These are phyloP conservation scores for Actinidia arguta DNA, from an alignment of 179 eudicot species.

Conservation along the genomic window DNA sequence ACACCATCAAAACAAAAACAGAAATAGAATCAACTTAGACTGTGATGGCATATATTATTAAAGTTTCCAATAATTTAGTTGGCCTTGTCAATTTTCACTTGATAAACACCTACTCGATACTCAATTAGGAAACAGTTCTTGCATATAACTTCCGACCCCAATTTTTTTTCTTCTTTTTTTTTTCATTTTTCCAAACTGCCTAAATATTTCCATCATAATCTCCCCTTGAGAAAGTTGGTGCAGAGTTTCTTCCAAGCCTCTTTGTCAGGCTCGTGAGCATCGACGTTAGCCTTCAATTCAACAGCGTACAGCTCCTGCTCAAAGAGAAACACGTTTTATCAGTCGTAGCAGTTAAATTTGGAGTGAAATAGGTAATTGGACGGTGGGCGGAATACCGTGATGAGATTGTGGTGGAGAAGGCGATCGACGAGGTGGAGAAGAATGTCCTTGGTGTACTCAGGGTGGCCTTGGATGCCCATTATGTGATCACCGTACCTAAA, in stretches of 20 bases:
- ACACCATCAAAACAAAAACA: too few species aligned
- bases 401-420: constrained; percentile 51
- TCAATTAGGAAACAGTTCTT: not conserved
- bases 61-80: not conserved
- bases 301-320: constrained; percentile 54
- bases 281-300: constrained; percentile 52
- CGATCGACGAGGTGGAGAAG: constrained; percentile 76
- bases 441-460: constrained; percentile 89
- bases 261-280: constrained; percentile 57
- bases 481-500: constrained; percentile 77
- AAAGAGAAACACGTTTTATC: not conserved
- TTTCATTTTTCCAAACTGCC: not conserved
- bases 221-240: constrained; percentile 75
- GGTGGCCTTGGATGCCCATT: constrained; percentile 97
- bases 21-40: not conserved
- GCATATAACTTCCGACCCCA: not conserved
- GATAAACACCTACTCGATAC: not conserved
- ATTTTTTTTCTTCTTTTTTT: not conserved
- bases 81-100: not conserved
- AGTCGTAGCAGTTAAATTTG: not conserved
- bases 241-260: constrained; percentile 86
- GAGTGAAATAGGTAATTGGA: not conserved
- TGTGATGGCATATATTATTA: not conserved
- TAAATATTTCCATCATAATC: constrained; percentile 31
- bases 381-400: constrained; percentile 42